Conservation (phyloP, 257 asterid genomes). For the Eucommia ulmoides region DNA sequence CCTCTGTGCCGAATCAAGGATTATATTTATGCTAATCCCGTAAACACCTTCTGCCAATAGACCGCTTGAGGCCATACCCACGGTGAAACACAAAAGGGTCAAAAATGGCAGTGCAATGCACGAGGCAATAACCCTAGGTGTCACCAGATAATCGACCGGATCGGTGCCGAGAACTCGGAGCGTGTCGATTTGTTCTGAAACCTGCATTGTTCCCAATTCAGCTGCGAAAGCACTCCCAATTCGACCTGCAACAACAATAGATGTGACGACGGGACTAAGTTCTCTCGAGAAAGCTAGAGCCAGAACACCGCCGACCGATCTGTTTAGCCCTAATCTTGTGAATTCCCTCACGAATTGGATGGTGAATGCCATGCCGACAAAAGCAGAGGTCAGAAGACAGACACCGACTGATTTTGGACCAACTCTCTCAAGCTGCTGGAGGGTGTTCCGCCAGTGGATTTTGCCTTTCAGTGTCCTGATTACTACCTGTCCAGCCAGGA, state of each 20-base stretch:
- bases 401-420: conserved; percentile 95
- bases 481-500: conserved; percentile 76
- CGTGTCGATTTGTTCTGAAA: conserved; percentile 91
- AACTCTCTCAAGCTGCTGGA: conserved; percentile 77
- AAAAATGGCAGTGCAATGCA: conserved; percentile 65
- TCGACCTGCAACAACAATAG: conserved; percentile 88
- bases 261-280: conserved; percentile 86
- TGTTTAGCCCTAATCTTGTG: conserved; percentile 75
- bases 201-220: conserved; percentile 96
- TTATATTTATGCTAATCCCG: conserved; percentile 78
- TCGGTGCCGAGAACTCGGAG: conserved; percentile 81
- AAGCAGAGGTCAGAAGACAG: conserved; percentile 78
- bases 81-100: conserved; percentile 73
- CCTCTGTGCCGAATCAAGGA: conserved; percentile 79
- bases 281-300: conserved; percentile 88
- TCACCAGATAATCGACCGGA: conserved; percentile 83
- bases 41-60: conserved; percentile 67
- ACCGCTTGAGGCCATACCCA: conserved; percentile 91
- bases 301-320: conserved; percentile 94
- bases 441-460: conserved; percentile 78
- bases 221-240: conserved; percentile 97
- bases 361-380: conserved; percentile 97
- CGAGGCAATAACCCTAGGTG: conserved; percentile 84
- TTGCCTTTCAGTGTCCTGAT: conserved; percentile 46
- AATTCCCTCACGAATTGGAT: conserved; percentile 93